Evolutionary conservation across 129 eudicot species (phyloP).

Genomic region (Centaurea solstitialis): DNA sequence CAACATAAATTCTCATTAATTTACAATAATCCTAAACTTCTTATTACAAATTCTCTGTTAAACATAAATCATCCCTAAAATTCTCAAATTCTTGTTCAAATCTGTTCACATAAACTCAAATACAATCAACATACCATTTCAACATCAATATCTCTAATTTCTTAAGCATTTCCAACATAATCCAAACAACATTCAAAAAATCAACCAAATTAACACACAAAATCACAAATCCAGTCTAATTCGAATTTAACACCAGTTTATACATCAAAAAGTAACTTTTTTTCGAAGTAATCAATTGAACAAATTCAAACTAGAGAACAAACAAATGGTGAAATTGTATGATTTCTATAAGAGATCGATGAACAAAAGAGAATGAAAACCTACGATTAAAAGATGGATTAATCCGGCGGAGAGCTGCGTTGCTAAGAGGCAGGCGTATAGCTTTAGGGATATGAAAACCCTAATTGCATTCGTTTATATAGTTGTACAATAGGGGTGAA

Average conservation of each 20-base stretch:
- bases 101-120: not conserved
- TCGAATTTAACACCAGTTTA: not conserved
- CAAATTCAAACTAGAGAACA: not conserved
- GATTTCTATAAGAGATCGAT: not conserved
- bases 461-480: slow-evolving; percentile 28
- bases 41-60: not conserved
- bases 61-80: no score
- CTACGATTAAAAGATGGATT: slow-evolving; percentile 6
- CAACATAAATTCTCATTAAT: not conserved
- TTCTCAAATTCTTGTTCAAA: no score
- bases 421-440: slow-evolving; percentile 30
- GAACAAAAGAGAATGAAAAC: slow-evolving; percentile 3
- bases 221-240: not conserved
- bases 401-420: slow-evolving; percentile 23
- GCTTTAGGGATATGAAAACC: slow-evolving; percentile 27
- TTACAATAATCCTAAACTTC: not conserved
- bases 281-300: not conserved
- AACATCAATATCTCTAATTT: not conserved
- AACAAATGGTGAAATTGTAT: not conserved
- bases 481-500: not conserved
- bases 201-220: not conserved
- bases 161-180: not conserved
- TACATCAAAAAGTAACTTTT: not conserved
- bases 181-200: not conserved
- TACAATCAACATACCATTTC: not conserved